Base-by-base conservation (phyloP, 1,139 yeast genomes). In the Geotrichum cucujoidarum region DNA sequence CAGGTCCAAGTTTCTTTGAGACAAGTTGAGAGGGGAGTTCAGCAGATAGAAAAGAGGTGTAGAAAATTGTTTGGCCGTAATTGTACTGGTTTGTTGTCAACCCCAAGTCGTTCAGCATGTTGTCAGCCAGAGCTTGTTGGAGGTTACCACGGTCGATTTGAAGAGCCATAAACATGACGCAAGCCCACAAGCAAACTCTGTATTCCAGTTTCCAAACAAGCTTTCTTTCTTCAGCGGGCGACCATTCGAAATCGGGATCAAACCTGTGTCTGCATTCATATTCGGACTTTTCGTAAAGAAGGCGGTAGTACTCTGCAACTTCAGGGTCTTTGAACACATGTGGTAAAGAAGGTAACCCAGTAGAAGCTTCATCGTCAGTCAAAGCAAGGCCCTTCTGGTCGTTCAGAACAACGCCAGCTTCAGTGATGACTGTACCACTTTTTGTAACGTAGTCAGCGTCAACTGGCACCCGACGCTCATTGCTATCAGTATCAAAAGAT, bases 11-110 rank as follows among this genome's bases (percentile, higher is more conserved):
- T 44, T 64, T 65, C 54, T 76, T 76, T 33, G 77, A 72, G 40
- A 77, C 59, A 51, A 77, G 60, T 55, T 76, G 79, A 1, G 79
- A 74, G 0, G 81, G 81, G 4, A 77, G 60, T 52, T 76, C 80
- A 1, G 78, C 74, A 11, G 61, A 53, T 48, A 76, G 61, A 55
- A 76, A 77, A 25, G 71, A 62, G 2, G 68, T 60, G 51, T 69
- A 64, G 50, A 71, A 71, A 29, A 76, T 57, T n/a, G 76, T 73
- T 53, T 68, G 68, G 4, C 79, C 80, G 36, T 60, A 55, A 58
- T 76, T 76, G 61, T 70, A 74, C 53, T 76, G 75, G 53, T 74
- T 65, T 14, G 78, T 75, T 43, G 69, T 67, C 57, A 77, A 51
- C 2, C 60, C 56, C 49, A 75, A 57, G 53, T 76, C 80, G 1